A percentile compares a stretch with the other conserved stretches of the same genome.
Evolutionary conservation across 345 rosid species (phyloP).

Genomic region (Boechera divaricarpa): DNA sequence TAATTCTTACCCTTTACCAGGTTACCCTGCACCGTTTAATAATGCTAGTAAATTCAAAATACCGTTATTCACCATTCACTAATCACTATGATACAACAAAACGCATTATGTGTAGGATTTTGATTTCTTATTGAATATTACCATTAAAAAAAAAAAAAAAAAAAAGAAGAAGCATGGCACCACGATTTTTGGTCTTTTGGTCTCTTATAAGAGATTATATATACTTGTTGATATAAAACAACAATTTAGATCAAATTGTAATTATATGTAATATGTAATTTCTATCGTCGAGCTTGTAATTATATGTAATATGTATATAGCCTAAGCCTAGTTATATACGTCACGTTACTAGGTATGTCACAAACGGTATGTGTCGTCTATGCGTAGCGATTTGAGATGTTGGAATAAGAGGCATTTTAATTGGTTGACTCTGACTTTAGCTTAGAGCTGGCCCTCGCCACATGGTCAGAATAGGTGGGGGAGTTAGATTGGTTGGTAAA

Average conservation of each 20-base stretch:
- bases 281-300: too few species aligned
- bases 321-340: neutral
- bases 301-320: neutral
- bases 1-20: too few species aligned
- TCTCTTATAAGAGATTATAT: neutral
- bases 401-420: neutral
- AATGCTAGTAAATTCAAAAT: neutral
- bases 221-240: neutral
- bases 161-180: neutral
- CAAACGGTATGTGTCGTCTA: slow-evolving; percentile 7
- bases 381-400: neutral
- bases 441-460: slow-evolving; percentile 17
- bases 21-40: neutral
- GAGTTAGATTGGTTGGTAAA: slow-evolving; percentile 17
- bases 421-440: slow-evolving; percentile 32
- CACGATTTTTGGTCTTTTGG: neutral
- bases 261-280: neutral
- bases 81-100: slow-evolving; percentile 8
- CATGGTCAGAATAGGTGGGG: slow-evolving; percentile 9
- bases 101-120: neutral
- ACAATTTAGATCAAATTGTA: neutral
- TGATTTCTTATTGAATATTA: neutral
- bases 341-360: neutral
- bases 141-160: neutral
- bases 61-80: neutral